These are phyloP conservation scores for Setaria viridis DNA, from an alignment of 202 grass and related monocot species.

Conservation along the genomic window DNA sequence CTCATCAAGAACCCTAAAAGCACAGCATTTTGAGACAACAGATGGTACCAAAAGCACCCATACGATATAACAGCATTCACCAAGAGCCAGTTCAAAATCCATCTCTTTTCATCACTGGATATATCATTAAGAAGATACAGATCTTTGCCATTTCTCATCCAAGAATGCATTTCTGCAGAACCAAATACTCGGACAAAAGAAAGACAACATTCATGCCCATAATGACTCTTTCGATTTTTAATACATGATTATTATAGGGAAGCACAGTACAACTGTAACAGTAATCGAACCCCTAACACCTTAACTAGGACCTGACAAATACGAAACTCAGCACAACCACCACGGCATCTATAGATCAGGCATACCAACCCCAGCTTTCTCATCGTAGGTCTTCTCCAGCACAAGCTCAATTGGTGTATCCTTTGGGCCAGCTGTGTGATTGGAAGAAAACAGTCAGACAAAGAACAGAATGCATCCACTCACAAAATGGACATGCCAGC, in stretches of 20 bases:
- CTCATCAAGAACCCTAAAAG: background rate
- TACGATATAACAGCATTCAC: background rate
- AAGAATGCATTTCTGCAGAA: background rate
- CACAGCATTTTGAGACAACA: background rate
- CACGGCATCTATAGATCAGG: constrained; percentile 72
- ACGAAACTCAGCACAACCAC: background rate
- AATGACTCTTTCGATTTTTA: background rate
- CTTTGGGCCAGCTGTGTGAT: constrained; percentile 74
- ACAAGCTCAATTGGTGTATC: constrained; percentile 89
- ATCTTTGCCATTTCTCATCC: background rate
- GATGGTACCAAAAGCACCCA: background rate
- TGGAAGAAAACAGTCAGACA: constrained; percentile 1
- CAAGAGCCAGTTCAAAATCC: background rate
- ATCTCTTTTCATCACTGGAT: background rate
- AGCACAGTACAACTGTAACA: background rate
- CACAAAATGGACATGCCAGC: background rate
- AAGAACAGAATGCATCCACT: background rate
- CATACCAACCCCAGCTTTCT: constrained; percentile 88
- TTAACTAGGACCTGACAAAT: background rate
- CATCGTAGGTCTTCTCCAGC: constrained; percentile 93
- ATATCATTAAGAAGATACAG: background rate
- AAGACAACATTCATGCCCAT: background rate
- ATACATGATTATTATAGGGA: background rate
- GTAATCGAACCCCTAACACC: constrained; percentile 2
- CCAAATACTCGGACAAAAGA: background rate